phyloP scores from a whole-genome alignment of 2,329 filamentous ascomycete genomes.

The Hypomyces perniciosus region DNA sequence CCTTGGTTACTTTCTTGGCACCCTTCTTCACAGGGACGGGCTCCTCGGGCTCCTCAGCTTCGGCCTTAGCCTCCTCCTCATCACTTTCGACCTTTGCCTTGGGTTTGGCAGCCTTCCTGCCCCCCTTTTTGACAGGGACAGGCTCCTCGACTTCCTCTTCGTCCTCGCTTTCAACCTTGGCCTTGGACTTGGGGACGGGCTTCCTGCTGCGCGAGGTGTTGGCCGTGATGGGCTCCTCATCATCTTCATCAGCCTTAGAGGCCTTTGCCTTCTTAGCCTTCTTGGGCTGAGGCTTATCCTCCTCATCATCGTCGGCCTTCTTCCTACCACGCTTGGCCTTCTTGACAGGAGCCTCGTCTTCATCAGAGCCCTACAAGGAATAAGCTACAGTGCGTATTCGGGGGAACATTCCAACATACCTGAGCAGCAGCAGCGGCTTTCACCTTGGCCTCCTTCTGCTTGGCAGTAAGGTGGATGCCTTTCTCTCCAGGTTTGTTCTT shows the following conservation, averaged over 20 bases:
- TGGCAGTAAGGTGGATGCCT: constrained; percentile 51
- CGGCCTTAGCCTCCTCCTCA: constrained; percentile 5
- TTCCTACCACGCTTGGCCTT: constrained; percentile 31
- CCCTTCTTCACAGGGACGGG: constrained; percentile 15
- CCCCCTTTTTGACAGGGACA: constrained; percentile 8
- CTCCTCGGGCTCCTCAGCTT: constrained; percentile 17
- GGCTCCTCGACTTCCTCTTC: constrained; percentile 13
- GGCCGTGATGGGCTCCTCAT: constrained; percentile 19
- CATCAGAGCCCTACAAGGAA: constrained; percentile 21
- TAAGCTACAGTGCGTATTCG: constrained; percentile 12
- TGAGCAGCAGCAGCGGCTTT: constrained; percentile 23
- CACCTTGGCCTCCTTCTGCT: constrained; percentile 30
- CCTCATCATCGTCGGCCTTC: constrained; percentile 27
- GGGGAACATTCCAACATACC: constrained; percentile 12
- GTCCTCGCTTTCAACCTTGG: constrained; percentile 3
- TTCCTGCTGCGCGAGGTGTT: constrained; percentile 21
- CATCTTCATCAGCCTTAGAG: constrained; percentile 19
- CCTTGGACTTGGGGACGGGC: constrained; percentile 11
- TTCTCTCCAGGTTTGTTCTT: constrained; percentile 63
- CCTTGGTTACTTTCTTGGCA: constrained; percentile 16
- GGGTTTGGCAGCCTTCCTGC: constrained; percentile 11
- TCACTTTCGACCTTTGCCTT: constrained; percentile 6
- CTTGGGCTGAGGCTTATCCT: constrained; percentile 30
- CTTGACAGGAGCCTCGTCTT: constrained; percentile 24
- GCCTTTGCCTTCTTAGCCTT: constrained; percentile 29